Percentiles rank a stretch among this genome's conserved stretches.
Evolutionary conservation across 441 rosid genomes (phyloP).

Genomic region (Raphanus hybrid): DNA sequence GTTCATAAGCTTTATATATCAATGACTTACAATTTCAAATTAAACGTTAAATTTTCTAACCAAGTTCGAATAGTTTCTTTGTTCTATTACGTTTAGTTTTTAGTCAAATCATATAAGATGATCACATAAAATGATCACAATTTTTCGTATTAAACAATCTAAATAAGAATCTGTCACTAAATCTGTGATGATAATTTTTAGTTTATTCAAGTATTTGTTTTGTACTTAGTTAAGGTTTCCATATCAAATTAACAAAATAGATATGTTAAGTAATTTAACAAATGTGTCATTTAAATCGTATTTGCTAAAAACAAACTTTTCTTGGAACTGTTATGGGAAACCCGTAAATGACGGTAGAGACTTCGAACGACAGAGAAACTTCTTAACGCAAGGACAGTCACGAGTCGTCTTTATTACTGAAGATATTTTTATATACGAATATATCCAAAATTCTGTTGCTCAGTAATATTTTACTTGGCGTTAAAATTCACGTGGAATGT

Average conservation of each 20-base stretch:
- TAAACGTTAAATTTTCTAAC: background rate
- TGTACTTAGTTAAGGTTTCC: background rate
- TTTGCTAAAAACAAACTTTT: background rate
- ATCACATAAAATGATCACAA: background rate
- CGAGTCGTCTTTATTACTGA: constrained; percentile 11
- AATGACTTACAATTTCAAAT: background rate
- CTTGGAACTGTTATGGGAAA: background rate
- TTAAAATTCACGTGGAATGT: background rate
- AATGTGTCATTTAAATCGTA: background rate
- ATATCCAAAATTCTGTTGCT: constrained; percentile 20
- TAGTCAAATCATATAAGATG: background rate
- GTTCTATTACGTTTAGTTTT: background rate
- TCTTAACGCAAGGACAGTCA: constrained; percentile 15
- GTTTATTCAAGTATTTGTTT: background rate
- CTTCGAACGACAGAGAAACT: constrained; percentile 6
- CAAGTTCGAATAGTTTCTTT: background rate
- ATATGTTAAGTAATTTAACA: too few relatives aligned
- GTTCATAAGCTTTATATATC: background rate
- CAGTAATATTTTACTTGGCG: background rate
- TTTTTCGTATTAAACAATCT: background rate
- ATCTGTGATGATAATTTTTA: background rate
- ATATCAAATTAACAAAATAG: too few relatives aligned
- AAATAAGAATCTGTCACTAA: background rate
- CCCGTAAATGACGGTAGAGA: constrained; percentile 21
- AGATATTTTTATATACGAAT: constrained; percentile 3